Percentiles rank a stretch among this genome's conserved stretches.
Conservation (phyloP, 2,329 filamentous ascomycete species). For the Zymoseptoria crescenta region DNA sequence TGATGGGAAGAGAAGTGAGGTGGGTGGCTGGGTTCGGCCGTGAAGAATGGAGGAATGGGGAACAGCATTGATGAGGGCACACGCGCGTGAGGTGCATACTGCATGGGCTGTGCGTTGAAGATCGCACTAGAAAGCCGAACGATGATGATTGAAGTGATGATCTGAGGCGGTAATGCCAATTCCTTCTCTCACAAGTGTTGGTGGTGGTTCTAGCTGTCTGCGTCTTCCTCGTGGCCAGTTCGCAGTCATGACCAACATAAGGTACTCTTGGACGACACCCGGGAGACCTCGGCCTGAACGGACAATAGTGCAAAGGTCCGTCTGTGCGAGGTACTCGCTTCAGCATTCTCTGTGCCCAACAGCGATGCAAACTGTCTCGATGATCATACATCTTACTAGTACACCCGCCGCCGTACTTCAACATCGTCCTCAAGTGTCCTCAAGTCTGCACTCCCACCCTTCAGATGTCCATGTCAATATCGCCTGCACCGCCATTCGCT, state of each 20-base stretch:
- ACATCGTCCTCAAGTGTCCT: neutral
- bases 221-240: too few relatives aligned
- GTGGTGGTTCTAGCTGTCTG: too few relatives aligned
- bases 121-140: neutral
- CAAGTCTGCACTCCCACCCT: neutral
- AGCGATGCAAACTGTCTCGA: neutral
- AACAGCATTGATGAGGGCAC: neutral
- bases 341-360: neutral
- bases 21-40: neutral
- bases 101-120: neutral
- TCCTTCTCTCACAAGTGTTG: neutral
- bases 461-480: constrained; percentile 31
- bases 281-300: too few relatives aligned
- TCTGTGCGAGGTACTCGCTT: too few relatives aligned
- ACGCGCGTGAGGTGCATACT: too few relatives aligned
- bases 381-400: neutral
- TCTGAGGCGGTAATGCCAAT: neutral
- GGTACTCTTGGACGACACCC: neutral
- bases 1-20: too few relatives aligned
- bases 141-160: neutral
- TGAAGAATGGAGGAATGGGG: neutral
- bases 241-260: too few relatives aligned
- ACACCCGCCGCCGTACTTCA: neutral
- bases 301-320: too few relatives aligned
- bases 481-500: constrained; percentile 15